Base-by-base conservation (phyloP, 2,329 filamentous ascomycete genomes). In the Colletotrichum sp. region DNA sequence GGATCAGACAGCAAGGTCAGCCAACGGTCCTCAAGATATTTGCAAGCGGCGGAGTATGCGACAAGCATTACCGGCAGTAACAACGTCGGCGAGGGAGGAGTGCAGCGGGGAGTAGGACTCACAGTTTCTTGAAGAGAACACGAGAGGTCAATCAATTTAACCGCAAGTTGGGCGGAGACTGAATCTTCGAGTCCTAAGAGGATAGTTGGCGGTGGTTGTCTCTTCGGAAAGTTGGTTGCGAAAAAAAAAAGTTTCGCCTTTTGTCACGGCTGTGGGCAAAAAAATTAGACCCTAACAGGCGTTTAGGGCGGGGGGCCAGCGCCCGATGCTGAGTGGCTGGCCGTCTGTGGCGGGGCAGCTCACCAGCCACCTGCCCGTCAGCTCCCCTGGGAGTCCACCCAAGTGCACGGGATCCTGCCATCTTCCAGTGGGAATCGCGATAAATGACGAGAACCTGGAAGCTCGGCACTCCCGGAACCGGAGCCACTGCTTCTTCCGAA, bases 81-180 rank as follows among this genome's bases (percentile, higher is more conserved):
- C 48, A 21, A 57, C 13, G 24, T 26, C 32, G 12, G 63, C 34
- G 28, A 32, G 48, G 60, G 21, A 48, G 32, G 16, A 18, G 36
- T 57, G 18, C 21, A 18, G 13, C 24, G 9, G 3, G 39, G n/a
- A 39, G n/a, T 32, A 18, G 70, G 48, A 87, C 87, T 87, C 79
- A 86, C 85, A 76, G 55, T 69, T 81, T 79, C 75, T 78, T 52
- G 78, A 75, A 77, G 82, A 87, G 93, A 96, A 96, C 94, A 94
- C 91, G 94, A 96, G 94, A 94, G 90, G 90, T 96, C 96, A 99
- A 99, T 99, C 96, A 93, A 94, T 98, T 99, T 98, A 98, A 98
- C 96, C 96, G 96, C 95, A 87, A 88, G 87, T 93, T 94, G 93
- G 92, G 94, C 96, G 96, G 96, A 98, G 96, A 99, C 96, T 98